Base-by-base conservation (phyloP, 352 stramenopile genomes). In the Phytophthora idaei region DNA sequence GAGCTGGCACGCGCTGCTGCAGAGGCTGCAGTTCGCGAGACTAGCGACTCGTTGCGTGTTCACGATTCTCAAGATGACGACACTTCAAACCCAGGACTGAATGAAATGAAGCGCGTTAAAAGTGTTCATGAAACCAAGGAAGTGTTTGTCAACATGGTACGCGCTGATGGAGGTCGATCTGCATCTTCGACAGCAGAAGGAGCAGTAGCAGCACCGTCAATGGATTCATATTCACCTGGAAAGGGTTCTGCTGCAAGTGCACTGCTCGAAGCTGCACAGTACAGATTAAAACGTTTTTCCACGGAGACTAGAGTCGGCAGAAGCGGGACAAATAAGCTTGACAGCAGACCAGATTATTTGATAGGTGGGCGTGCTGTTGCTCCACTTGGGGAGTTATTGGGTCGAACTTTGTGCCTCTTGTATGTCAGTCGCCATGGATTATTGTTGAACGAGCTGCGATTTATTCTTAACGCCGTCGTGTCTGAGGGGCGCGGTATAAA, bases 401-500 rank as follows among this genome's bases (percentile, higher is more conserved):
- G 92, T 3, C 78, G 82, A 66, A 77, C 91, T 15, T 65, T 98
- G 27, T 87, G 84, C 6, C 65, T 98, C 6, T 71, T 98, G 39
- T 98, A 97, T 58, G 90, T 97, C 1, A 89, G 84, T 42, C 83
- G 93, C 5, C 92, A 98, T 49, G 93, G 93, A 3, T 75, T 98
- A 41, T 76, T 95, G 14, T 64, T 94, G 51, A 87, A 92, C 44
- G 93, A 98, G 56, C 74, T 98, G 25, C 84, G 84, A 10, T 92
- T 87, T 29, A 89, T 93, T 36, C 56, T 93, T 0, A 87, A 90
- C 28, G 80, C 81, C 7, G 70, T 92, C 14, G 52, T 90, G 47
- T 78, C 63, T 0, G 83, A 93, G 48, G 71, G 76, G 25, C 67
- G 61, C 8, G 68, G 59, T 4, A 54, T 52, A 17, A 66, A 71